These are phyloP conservation scores for Ophiostoma ulmi DNA, from an alignment of 2,329 filamentous ascomycete genomes.

Conservation along the genomic window DNA sequence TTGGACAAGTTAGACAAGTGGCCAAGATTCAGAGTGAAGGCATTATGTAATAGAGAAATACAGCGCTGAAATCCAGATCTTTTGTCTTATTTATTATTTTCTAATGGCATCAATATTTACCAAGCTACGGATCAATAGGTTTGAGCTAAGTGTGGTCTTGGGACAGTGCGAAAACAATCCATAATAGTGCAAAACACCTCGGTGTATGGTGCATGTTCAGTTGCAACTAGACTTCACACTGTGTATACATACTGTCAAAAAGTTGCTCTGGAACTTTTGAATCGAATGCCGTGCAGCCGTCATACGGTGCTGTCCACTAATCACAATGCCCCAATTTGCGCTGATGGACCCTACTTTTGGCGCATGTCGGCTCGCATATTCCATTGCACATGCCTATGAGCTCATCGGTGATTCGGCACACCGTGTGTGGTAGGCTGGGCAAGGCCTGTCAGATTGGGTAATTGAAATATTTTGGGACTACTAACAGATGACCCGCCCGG, in stretches of 20 bases:
- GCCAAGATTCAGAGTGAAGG: neutral
- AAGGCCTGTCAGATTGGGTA: neutral
- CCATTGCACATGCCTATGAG: slow-evolving; percentile 8
- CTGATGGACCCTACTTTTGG: neutral
- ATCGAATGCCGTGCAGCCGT: neutral
- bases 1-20: slow-evolving; percentile 31
- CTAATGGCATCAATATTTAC: neutral
- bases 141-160: neutral
- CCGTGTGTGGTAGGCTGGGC: neutral
- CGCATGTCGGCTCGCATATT: neutral
- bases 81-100: neutral
- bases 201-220: neutral
- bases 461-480: neutral
- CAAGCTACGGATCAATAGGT: neutral
- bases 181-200: neutral
- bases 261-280: neutral
- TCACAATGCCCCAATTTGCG: neutral
- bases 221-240: neutral
- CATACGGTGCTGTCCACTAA: neutral
- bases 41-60: neutral
- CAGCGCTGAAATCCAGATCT: neutral
- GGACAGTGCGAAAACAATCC: neutral
- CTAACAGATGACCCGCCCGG: neutral
- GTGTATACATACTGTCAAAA: neutral
- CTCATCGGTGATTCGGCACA: slow-evolving; percentile 21